phyloP scores from a whole-genome alignment of 495 filamentous ascomycete species.

The Talaromyces borbonicus region DNA sequence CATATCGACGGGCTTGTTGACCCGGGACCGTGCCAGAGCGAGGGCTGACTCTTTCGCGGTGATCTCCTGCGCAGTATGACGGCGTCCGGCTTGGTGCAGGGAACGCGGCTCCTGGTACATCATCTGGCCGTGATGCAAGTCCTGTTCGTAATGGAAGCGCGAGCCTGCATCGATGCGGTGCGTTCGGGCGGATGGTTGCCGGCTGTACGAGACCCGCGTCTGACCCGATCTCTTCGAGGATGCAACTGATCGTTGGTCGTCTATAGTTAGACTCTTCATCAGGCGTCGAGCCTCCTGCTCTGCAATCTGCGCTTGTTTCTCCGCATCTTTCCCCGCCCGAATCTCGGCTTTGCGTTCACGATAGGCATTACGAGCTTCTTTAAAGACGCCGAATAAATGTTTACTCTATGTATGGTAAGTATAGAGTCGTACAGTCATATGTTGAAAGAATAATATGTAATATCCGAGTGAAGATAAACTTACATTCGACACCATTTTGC shows the following conservation, averaged over 20 bases:
- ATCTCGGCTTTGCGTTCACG: constrained; percentile 71
- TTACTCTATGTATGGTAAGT: constrained; percentile 54
- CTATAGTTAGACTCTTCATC: constrained; percentile 37
- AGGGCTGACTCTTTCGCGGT: constrained; percentile 19
- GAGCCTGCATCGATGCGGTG: neutral
- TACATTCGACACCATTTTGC: constrained; percentile 87
- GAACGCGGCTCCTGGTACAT: neutral
- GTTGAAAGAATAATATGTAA: neutral
- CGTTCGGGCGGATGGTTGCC: neutral
- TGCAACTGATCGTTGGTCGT: constrained; percentile 37
- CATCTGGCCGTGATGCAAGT: constrained; percentile 20
- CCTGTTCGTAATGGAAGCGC: constrained; percentile 4
- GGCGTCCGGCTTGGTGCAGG: constrained; percentile 26
- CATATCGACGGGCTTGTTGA: constrained; percentile 68
- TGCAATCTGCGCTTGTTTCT: constrained; percentile 34
- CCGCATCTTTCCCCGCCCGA: constrained; percentile 51
- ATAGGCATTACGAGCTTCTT: constrained; percentile 78
- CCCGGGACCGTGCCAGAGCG: constrained; percentile 25
- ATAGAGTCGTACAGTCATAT: neutral
- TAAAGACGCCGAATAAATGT: constrained; percentile 77
- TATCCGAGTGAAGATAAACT: constrained; percentile 20
- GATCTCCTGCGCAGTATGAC: constrained; percentile 37
- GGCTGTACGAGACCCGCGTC: constrained; percentile 1
- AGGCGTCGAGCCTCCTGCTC: constrained; percentile 22
- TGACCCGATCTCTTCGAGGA: constrained; percentile 27